Evolutionary conservation across 768 basidiomycete species (phyloP).

Genomic region (Lactifluus pinguis): DNA sequence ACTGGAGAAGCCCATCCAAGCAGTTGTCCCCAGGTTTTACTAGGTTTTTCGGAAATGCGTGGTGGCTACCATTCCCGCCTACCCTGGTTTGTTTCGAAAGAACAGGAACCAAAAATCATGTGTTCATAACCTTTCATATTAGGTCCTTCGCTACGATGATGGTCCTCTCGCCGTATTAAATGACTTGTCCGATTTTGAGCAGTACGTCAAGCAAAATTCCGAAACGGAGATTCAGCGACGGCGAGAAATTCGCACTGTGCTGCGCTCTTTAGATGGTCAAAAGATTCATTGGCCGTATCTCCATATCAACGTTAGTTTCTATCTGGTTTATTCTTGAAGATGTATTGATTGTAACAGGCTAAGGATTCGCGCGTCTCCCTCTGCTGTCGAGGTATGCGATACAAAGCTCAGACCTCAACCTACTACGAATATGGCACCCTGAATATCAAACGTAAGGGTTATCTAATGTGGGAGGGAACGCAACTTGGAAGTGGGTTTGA

Average conservation of each 20-base stretch:
- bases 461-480: slow-evolving; percentile 41
- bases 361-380: slow-evolving; percentile 39
- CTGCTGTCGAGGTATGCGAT: slow-evolving; percentile 39
- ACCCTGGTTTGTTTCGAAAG: slow-evolving; percentile 42
- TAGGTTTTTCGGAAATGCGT: slow-evolving; percentile 64
- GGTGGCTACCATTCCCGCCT: slow-evolving; percentile 76
- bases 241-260: slow-evolving; percentile 50
- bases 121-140: background rate
- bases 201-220: slow-evolving; percentile 56
- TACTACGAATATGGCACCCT: slow-evolving; percentile 41
- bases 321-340: background rate
- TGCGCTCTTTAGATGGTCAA: slow-evolving; percentile 58
- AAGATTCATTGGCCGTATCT: slow-evolving; percentile 57
- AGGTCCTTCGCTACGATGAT: slow-evolving; percentile 65
- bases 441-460: slow-evolving; percentile 43
- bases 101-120: background rate
- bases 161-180: slow-evolving; percentile 41
- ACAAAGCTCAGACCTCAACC: slow-evolving; percentile 40
- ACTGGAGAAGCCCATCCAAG: slow-evolving; percentile 42
- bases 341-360: slow-evolving; percentile 27
- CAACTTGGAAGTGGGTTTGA: slow-evolving; percentile 64
- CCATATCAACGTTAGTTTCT: slow-evolving; percentile 38
- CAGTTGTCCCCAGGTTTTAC: slow-evolving; percentile 29
- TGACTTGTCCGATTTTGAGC: slow-evolving; percentile 42
- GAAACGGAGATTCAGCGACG: slow-evolving; percentile 37